These are phyloP conservation scores for Mortierella antarctica DNA, from an alignment of 192 early-diverging fungal genomes.

Conservation along the genomic window DNA sequence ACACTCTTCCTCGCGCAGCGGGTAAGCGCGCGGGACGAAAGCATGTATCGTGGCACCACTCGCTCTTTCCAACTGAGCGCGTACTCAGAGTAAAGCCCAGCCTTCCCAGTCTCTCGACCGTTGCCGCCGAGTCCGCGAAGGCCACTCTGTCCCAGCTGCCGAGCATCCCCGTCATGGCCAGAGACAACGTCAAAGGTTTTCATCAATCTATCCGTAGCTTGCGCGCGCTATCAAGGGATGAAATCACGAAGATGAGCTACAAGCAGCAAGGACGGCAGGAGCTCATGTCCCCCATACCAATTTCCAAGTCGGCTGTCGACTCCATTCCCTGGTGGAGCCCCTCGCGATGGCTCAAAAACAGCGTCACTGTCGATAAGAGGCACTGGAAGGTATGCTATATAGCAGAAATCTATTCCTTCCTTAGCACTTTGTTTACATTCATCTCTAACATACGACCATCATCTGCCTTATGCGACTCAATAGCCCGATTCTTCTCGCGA, in stretches of 20 bases:
- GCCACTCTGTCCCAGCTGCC: conserved; percentile 27
- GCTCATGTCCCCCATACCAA: conserved; percentile 29
- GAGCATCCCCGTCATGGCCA: conserved; percentile 33
- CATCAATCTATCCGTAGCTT: conserved; percentile 49
- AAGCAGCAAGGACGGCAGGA: conserved; percentile 50
- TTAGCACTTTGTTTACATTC: background rate
- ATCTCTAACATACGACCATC: background rate
- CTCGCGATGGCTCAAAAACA: conserved; percentile 29
- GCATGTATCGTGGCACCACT: conserved; percentile 50
- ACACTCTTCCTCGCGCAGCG: conserved; percentile 33
- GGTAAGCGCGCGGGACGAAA: conserved; percentile 36
- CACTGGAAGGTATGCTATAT: conserved; percentile 45
- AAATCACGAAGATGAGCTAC: conserved; percentile 53
- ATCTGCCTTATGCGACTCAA: background rate
- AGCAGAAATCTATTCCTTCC: background rate
- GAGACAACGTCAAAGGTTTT: conserved; percentile 30
- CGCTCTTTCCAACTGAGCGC: conserved; percentile 44
- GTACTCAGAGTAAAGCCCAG: conserved; percentile 42
- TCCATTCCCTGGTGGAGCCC: conserved; percentile 41
- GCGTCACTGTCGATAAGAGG: conserved; percentile 34
- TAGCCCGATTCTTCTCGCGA: conserved; percentile 47
- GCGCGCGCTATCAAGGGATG: conserved; percentile 33
- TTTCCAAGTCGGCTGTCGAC: conserved; percentile 34
- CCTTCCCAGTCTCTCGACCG: conserved; percentile 35
- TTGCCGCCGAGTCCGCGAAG: conserved; percentile 29